Evolutionary conservation across 2,329 filamentous ascomycete species (phyloP), one percentile per base, ranked within the genome.

Genomic region (Acephala macrosclerotiorum): DNA sequence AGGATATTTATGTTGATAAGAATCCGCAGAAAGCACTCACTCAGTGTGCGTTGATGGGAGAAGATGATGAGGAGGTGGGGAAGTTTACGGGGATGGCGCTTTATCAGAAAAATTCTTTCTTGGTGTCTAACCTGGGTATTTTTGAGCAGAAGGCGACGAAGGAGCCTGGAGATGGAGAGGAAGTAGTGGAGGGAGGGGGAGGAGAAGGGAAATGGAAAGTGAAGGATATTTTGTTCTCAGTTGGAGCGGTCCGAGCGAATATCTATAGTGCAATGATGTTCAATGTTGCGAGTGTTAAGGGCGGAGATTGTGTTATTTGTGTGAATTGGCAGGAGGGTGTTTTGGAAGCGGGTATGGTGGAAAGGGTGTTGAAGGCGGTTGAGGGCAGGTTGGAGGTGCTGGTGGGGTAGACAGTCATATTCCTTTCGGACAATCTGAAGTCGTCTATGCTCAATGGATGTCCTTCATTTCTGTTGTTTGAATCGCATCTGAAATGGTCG

Each of bases 321-420:
- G 68, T 66, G 8, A 45, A 38, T 16, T 67, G 63, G 58, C 60
- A 70, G 26, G 56, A 68, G 22, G 68, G 69, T 12, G 66, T 68
- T 38, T 14, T 71, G 38, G 51, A 67, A 20, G 60, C 56, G n/a
- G 61, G 65, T 26, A 66, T 68, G 62, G 64, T 69, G 38, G 51
- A 59, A 40, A 45, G 53, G 38, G 64, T 66, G 22, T 25, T 71
- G 12, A 56, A 40, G 18, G 51, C 35, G 7, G 29, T 70, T 16
- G 6, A 22, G 6, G 33, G 2, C n/a, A 67, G 66, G 56, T 35
- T 70, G 61, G 42, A n/a, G n/a, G n/a, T n/a, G n/a, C n/a, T n/a
- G n/a, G n/a, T n/a, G n/a, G n/a, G n/a, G n/a, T n/a, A n/a, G n/a
- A n/a, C n/a, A n/a, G n/a, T n/a, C n/a, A n/a, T n/a, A n/a, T n/a